Evolutionary conservation across 2,329 filamentous ascomycete species (phyloP).

Genomic region (Dichotomopilus funicola): DNA sequence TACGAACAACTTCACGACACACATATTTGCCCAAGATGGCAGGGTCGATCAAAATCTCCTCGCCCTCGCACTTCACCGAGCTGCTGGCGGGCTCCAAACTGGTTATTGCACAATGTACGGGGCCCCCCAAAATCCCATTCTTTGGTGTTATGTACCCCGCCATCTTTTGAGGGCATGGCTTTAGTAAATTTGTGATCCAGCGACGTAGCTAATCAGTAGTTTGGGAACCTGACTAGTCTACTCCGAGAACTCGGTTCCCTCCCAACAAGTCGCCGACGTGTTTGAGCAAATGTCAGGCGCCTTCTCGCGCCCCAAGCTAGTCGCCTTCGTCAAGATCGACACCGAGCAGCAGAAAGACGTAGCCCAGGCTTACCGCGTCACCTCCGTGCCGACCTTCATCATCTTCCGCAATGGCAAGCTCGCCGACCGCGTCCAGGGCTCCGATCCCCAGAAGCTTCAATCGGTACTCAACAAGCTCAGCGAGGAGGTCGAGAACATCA

Average conservation of each 20-base stretch:
- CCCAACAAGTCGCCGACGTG: slow-evolving; percentile 74
- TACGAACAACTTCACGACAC: too few relatives aligned
- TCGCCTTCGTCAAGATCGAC: slow-evolving; percentile 86
- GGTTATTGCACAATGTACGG: slow-evolving; percentile 85
- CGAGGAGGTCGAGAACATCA: slow-evolving; percentile 54
- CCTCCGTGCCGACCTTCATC: slow-evolving; percentile 83
- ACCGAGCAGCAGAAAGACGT: slow-evolving; percentile 71
- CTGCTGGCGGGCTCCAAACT: slow-evolving; percentile 67
- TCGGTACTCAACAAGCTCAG: slow-evolving; percentile 65
- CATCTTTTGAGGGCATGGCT: slow-evolving; percentile 1
- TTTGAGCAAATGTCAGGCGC: slow-evolving; percentile 70
- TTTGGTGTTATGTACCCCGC: slow-evolving; percentile 15
- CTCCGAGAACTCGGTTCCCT: slow-evolving; percentile 79
- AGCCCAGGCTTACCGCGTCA: slow-evolving; percentile 65
- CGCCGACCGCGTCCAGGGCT: slow-evolving; percentile 65
- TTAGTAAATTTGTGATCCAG: neutral
- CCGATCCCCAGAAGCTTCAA: slow-evolving; percentile 64
- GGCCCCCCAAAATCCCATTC: slow-evolving; percentile 31
- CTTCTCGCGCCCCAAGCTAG: slow-evolving; percentile 62
- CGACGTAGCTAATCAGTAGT: neutral
- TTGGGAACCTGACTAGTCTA: slow-evolving; percentile 54
- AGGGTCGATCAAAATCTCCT: slow-evolving; percentile 33
- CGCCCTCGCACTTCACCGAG: slow-evolving; percentile 56
- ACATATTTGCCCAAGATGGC: slow-evolving; percentile 22
- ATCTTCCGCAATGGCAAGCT: slow-evolving; percentile 69